Percentiles rank a stretch among this genome's conserved stretches.
phyloP scores from a whole-genome alignment of 345 rosid species.

The Gossypium bickii region DNA sequence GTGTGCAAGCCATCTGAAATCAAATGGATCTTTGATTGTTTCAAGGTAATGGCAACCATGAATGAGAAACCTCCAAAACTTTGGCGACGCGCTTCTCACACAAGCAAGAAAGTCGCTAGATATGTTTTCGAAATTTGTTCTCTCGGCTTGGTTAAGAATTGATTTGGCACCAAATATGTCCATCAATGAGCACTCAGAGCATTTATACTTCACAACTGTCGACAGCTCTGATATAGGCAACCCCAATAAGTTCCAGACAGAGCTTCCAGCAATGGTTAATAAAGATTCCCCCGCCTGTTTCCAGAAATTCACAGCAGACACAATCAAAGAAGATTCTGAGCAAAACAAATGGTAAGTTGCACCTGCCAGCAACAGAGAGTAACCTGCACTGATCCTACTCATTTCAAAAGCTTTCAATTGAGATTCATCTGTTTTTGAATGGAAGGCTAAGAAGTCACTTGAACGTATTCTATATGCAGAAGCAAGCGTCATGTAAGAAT shows the following conservation, averaged over 20 bases:
- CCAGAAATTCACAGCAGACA: slow-evolving; percentile 60
- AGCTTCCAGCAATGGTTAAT: slow-evolving; percentile 35
- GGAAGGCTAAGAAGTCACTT: slow-evolving; percentile 16
- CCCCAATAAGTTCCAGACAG: slow-evolving; percentile 22
- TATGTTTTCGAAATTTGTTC: slow-evolving; percentile 29
- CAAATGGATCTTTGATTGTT: slow-evolving; percentile 36
- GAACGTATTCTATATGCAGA: slow-evolving; percentile 62
- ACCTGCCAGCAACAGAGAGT: slow-evolving; percentile 67
- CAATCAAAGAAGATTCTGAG: slow-evolving; percentile 53
- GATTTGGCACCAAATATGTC: slow-evolving; percentile 19
- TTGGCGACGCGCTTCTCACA: slow-evolving; percentile 24
- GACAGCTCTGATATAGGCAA: slow-evolving; percentile 10
- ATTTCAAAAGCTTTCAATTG: slow-evolving; percentile 35
- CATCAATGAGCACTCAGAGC: slow-evolving; percentile 43
- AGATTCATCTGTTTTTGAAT: slow-evolving; percentile 24
- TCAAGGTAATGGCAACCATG: slow-evolving; percentile 38
- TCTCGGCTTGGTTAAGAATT: slow-evolving; percentile 9
- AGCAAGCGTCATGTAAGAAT: slow-evolving; percentile 58
- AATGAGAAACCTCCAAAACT: slow-evolving; percentile 49
- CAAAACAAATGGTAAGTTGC: slow-evolving; percentile 45
- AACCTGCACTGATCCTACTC: slow-evolving; percentile 56
- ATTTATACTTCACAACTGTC: slow-evolving; percentile 24
- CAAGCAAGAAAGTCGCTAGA: slow-evolving; percentile 39
- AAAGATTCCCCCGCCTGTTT: slow-evolving; percentile 63
- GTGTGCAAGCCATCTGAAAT: slow-evolving; percentile 35